Evolutionary conservation across 768 basidiomycete genomes (phyloP), one percentile per base, ranked within the genome.

Genomic region (Sarcodon aspratus): DNA sequence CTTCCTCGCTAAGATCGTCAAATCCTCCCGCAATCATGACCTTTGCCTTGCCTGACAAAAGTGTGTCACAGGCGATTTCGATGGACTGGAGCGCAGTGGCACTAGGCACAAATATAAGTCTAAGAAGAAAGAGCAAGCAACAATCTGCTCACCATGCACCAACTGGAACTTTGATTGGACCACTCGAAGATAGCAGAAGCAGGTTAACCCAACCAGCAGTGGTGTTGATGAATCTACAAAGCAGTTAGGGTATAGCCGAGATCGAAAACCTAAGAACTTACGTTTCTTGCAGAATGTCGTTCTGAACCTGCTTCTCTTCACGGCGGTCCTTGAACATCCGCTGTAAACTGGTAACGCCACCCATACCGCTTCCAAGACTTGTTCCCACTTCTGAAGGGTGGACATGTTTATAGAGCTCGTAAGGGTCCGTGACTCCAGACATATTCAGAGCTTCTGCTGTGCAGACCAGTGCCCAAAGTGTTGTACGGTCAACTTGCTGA

Each of bases 271-370:
- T 27, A 38, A 27, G 2, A 1, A 75, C 89, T 61, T 57, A 92
- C 87, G 96, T 98, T 67, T 99, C 96, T 66, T 98, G 96, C 38
- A 99, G 72, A 54, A 99, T 87, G 60, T 99, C 96, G 59, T 94
- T 98, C 68, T 98, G 96, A 1, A 98, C 93, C 34, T 97, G 93
- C 64, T 87, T 89, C 71, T 97, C 96, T 60, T 97, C 95, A 36
- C 93, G 86, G 53, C 96, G 85, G 63, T 99, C 96, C 66, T 91
- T 96, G 78, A 99, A 99, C 96, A 99, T 99, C 68, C 88, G 83
- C 46, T 83, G 75, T 69, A 97, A 73, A 60, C 86, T 88, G 50
- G 82, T 79, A 54, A 90, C 80, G 59, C 96, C 96, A 57, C 96
- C 96, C 95, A 99, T 98, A 56, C 96, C 96, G 59, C 90, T 92